A percentile compares a stretch with the other conserved stretches of the same genome.
phyloP scores from a whole-genome alignment of 2,329 filamentous ascomycete genomes.

The Seiridium unicorne region DNA sequence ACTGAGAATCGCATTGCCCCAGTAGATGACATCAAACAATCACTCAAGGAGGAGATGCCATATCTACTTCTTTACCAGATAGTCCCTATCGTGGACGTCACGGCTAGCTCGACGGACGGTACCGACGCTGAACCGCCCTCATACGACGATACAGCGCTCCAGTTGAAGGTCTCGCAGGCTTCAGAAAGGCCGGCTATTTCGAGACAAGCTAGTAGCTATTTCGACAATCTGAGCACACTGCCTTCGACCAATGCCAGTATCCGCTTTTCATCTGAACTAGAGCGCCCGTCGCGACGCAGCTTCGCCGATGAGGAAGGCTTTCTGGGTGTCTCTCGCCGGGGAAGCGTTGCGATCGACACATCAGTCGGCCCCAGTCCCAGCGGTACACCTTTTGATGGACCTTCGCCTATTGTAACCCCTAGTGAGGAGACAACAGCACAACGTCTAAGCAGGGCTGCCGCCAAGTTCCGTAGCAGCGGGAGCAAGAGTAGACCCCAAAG shows the following conservation, averaged over 20 bases:
- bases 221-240: slow-evolving; percentile 36
- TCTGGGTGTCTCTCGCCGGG: slow-evolving; percentile 38
- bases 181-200: slow-evolving; percentile 26
- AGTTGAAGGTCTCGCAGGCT: slow-evolving; percentile 33
- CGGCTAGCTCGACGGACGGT: slow-evolving; percentile 44
- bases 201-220: slow-evolving; percentile 41
- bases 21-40: slow-evolving; percentile 74
- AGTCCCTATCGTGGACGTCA: slow-evolving; percentile 75
- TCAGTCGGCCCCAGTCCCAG: slow-evolving; percentile 36
- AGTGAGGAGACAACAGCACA: slow-evolving; percentile 53
- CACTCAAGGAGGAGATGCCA: slow-evolving; percentile 82
- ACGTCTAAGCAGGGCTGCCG: slow-evolving; percentile 56
- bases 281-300: slow-evolving; percentile 47
- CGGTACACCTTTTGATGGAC: slow-evolving; percentile 28
- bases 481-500: slow-evolving; percentile 55
- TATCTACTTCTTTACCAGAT: slow-evolving; percentile 97
- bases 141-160: slow-evolving; percentile 52
- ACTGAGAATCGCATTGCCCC: slow-evolving; percentile 67
- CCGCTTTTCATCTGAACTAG: slow-evolving; percentile 54
- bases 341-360: slow-evolving; percentile 50
- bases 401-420: slow-evolving; percentile 42
- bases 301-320: slow-evolving; percentile 41
- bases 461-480: slow-evolving; percentile 45
- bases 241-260: slow-evolving; percentile 43
- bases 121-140: slow-evolving; percentile 54